Evolutionary conservation across 495 filamentous ascomycete species (phyloP).

Genomic region (Trichocladium uniseriatum): DNA sequence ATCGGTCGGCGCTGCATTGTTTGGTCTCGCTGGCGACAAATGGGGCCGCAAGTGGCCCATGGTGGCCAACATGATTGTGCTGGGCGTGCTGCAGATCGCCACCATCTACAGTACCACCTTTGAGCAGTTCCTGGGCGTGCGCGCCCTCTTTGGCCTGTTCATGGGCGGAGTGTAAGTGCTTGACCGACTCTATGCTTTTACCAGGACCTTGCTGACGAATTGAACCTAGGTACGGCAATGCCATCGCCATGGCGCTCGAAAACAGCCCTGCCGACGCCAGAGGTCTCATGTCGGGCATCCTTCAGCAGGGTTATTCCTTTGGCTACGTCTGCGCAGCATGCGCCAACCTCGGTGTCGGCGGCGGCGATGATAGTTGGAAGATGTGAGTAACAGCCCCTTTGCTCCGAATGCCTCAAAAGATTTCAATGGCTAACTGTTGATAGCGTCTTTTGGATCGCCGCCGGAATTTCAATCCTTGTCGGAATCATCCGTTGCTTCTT

Average conservation of each 20-base stretch:
- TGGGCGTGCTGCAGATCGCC: slow-evolving; percentile 56
- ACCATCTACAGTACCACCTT: slow-evolving; percentile 63
- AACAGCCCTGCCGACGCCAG: slow-evolving; percentile 61
- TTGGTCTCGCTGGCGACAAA: slow-evolving; percentile 63
- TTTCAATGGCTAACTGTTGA: too few relatives aligned
- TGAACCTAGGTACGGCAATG: slow-evolving; percentile 51
- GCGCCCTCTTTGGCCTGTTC: slow-evolving; percentile 65
- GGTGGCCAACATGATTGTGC: slow-evolving; percentile 59
- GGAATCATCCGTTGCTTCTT: slow-evolving; percentile 56
- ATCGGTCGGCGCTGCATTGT: slow-evolving; percentile 59
- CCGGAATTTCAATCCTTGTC: slow-evolving; percentile 53
- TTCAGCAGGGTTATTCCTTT: slow-evolving; percentile 69
- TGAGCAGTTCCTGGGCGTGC: slow-evolving; percentile 58
- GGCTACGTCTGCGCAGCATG: slow-evolving; percentile 67
- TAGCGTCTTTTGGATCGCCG: slow-evolving; percentile 51
- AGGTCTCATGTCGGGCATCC: slow-evolving; percentile 66
- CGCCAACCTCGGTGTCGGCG: slow-evolving; percentile 58
- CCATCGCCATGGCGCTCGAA: slow-evolving; percentile 73
- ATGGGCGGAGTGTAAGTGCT: slow-evolving; percentile 60
- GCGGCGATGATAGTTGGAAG: slow-evolving; percentile 48
- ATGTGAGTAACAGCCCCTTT: too few relatives aligned
- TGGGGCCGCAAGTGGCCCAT: slow-evolving; percentile 79
- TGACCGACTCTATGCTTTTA: not conserved
- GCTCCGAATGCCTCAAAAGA: too few relatives aligned
- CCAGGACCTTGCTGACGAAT: not conserved